Conservation (phyloP, 1,284 basidiomycete genomes). For the Hymenochaete sp. region DNA sequence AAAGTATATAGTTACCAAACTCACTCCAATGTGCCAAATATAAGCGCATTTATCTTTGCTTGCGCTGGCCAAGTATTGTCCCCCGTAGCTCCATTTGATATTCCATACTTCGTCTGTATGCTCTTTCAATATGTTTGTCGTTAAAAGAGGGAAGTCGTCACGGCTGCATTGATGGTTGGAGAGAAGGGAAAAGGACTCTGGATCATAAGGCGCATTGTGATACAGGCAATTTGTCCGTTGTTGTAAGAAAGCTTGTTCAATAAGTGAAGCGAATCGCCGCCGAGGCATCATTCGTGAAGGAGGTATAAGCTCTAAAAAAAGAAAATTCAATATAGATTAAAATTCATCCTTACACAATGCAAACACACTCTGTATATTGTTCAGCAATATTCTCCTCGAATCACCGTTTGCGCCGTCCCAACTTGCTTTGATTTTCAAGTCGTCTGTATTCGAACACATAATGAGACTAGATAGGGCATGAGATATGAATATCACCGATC, state of each 20-base stretch:
- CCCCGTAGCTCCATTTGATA: conserved; percentile 90
- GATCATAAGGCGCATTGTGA: conserved; percentile 59
- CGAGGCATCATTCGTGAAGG: conserved; percentile 89
- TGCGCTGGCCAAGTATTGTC: conserved; percentile 76
- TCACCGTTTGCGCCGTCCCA: conserved; percentile 86
- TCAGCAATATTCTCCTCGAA: conserved; percentile 72
- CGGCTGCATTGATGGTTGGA: conserved; percentile 79
- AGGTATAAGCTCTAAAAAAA: conserved; percentile 67
- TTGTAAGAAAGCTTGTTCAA: conserved; percentile 78
- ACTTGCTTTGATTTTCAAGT: conserved; percentile 69
- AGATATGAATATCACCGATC: not conserved
- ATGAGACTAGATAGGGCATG: conserved; percentile 49
- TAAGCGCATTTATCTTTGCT: conserved; percentile 84
- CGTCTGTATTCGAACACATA: conserved; percentile 82
- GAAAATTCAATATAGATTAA: conserved; percentile 6
- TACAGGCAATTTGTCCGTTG: conserved; percentile 77
- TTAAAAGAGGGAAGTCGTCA: conserved; percentile 75
- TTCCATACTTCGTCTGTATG: conserved; percentile 96
- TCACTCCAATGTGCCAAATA: conserved; percentile 80
- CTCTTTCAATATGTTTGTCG: conserved; percentile 75
- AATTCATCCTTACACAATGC: not conserved
- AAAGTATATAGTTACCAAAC: conserved; percentile 24
- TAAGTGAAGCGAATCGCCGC: conserved; percentile 74
- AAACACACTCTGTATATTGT: conserved; percentile 72
- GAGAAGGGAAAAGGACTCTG: conserved; percentile 71